Evolutionary conservation across 164 flowering plant genomes (phyloP).

Genomic region (Piper betle): DNA sequence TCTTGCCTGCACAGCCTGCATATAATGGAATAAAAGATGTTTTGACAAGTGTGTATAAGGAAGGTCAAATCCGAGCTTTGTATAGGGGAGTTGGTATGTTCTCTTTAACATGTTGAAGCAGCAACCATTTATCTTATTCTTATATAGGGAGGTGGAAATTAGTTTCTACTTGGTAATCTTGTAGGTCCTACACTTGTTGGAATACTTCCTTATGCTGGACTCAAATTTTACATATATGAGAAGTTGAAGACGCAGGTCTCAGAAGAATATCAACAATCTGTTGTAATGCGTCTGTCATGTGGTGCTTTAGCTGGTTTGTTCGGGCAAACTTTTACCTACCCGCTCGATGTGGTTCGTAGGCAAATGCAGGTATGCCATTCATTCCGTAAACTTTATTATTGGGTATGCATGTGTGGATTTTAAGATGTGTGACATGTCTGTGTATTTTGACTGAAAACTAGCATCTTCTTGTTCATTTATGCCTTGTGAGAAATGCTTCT

Average conservation of each 20-base stretch:
- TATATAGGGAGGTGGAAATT: not conserved
- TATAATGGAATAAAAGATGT: constrained; percentile 75
- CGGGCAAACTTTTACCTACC: constrained; percentile 92
- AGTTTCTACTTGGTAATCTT: not conserved
- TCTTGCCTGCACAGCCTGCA: constrained; percentile 27
- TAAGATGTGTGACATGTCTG: not conserved
- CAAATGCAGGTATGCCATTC: constrained; percentile 79
- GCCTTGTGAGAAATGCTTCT: no score
- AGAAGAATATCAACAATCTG: constrained; percentile 80
- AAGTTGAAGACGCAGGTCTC: constrained; percentile 78
- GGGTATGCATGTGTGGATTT: not conserved
- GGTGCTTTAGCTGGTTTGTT: constrained; percentile 94
- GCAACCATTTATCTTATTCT: not conserved
- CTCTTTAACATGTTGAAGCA: not conserved
- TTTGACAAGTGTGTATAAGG: constrained; percentile 49
- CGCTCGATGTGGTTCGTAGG: constrained; percentile 89
- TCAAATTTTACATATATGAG: constrained; percentile 88
- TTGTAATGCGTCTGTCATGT: constrained; percentile 71
- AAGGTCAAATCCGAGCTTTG: constrained; percentile 61
- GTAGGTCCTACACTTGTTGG: constrained; percentile 92
- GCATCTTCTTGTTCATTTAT: no score
- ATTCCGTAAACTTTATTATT: not conserved
- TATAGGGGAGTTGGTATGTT: constrained; percentile 80
- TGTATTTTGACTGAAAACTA: no score
- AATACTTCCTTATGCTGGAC: constrained; percentile 92